Conservation (phyloP, 371 early-diverging fungal genomes). For the Rhizopus arrhizus region DNA sequence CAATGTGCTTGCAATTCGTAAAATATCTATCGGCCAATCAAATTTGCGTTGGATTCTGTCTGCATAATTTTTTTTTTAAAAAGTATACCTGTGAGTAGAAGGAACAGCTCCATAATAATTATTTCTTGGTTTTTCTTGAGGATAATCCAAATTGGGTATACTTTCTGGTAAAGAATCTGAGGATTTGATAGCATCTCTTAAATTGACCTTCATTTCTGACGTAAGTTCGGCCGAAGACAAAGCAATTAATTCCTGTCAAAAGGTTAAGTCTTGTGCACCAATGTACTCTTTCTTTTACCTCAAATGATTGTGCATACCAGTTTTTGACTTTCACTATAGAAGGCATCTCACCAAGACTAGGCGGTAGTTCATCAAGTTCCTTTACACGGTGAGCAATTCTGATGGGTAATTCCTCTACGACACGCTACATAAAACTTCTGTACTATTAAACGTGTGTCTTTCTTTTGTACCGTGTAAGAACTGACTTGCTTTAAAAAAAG, state of each 20-base stretch:
- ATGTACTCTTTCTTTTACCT: constrained; percentile 49
- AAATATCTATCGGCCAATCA: constrained; percentile 50
- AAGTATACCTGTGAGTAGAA: constrained; percentile 9
- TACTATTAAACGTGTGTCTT: neutral
- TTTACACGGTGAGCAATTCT: constrained; percentile 96
- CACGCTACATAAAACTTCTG: neutral
- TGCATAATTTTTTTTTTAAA: constrained; percentile 4
- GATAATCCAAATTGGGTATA: constrained; percentile 61
- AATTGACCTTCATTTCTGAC: constrained; percentile 33
- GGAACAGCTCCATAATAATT: neutral
- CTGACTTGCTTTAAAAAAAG: constrained; percentile 87
- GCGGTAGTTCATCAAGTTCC: constrained; percentile 90
- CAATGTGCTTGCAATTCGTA: constrained; percentile 58
- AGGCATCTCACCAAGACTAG: constrained; percentile 87
- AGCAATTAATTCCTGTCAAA: constrained; percentile 67
- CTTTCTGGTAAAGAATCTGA: constrained; percentile 49
- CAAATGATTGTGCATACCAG: constrained; percentile 94
- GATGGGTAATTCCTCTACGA: constrained; percentile 89
- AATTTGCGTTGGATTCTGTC: constrained; percentile 16
- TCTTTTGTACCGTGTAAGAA: constrained; percentile 72
- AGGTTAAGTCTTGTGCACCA: neutral
- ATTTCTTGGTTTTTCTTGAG: constrained; percentile 11
- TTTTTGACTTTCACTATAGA: constrained; percentile 88
- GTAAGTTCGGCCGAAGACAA: constrained; percentile 70
- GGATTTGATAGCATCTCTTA: constrained; percentile 25